phyloP scores from a whole-genome alignment of 1,284 basidiomycete genomes.

The Neonothopanus nambi region DNA sequence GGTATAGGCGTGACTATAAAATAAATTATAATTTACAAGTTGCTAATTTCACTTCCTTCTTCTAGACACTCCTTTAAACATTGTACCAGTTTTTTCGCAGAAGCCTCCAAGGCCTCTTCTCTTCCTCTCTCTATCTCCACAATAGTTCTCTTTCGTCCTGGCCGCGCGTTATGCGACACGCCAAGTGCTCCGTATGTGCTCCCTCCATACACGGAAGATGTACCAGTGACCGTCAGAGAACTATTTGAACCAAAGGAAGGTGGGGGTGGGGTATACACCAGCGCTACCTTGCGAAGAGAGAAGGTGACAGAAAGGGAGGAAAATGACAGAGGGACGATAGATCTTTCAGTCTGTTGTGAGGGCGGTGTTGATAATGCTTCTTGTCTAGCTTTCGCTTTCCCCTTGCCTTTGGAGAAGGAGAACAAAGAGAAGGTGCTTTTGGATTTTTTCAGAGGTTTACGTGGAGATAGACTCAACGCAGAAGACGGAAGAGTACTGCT shows the following conservation, averaged over 20 bases:
- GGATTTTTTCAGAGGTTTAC: constrained; percentile 3
- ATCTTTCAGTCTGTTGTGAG: constrained; percentile 4
- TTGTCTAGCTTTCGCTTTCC: constrained; percentile 13
- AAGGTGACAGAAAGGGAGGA: constrained; percentile 54
- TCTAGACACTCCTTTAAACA: constrained; percentile 12
- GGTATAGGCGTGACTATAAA: too few species aligned
- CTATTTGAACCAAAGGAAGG: background rate
- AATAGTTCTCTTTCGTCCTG: constrained; percentile 51
- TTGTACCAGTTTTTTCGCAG: constrained; percentile 9
- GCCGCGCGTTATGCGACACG: constrained; percentile 18
- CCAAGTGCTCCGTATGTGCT: constrained; percentile 19
- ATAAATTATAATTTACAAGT: too few species aligned
- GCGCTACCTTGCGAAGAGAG: constrained; percentile 55
- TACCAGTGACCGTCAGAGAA: constrained; percentile 10
- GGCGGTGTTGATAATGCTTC: constrained; percentile 13
- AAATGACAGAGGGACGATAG: constrained; percentile 50
- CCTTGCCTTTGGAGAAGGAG: constrained; percentile 10
- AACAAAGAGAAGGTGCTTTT: constrained; percentile 7
- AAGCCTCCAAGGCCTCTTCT: constrained; percentile 13
- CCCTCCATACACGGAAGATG: constrained; percentile 12
- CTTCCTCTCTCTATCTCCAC: constrained; percentile 49
- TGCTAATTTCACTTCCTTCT: constrained; percentile 1
- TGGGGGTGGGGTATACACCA: constrained; percentile 40
- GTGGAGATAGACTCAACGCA: background rate
- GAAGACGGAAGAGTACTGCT: background rate